Evolutionary conservation across 2,329 filamentous ascomycete genomes (phyloP).

Genomic region (Shiraia bambusicola): DNA sequence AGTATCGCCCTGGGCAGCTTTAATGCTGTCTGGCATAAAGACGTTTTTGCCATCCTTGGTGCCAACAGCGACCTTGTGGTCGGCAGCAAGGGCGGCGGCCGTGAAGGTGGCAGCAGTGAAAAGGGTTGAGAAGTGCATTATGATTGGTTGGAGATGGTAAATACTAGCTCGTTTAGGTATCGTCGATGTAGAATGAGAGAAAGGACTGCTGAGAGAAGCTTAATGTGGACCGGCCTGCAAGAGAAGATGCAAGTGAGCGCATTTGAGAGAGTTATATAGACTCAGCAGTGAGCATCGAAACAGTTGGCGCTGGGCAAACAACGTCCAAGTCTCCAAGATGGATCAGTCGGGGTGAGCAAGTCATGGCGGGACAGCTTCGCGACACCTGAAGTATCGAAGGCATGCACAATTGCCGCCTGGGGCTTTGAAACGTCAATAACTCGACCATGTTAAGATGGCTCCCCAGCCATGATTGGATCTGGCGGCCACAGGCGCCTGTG

Average conservation of each 20-base stretch:
- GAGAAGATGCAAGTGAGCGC: constrained; percentile 30
- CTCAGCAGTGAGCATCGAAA: constrained; percentile 27
- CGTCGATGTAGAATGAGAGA: constrained; percentile 20
- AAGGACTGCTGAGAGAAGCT: constrained; percentile 34
- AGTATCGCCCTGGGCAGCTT: constrained; percentile 40
- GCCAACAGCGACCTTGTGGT: constrained; percentile 38
- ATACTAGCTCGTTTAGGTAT: constrained; percentile 38
- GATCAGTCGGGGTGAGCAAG: constrained; percentile 26
- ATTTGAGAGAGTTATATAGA: constrained; percentile 42
- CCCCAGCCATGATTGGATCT: constrained; percentile 29
- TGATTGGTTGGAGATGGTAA: constrained; percentile 33
- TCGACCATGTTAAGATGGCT: constrained; percentile 16
- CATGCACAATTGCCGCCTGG: constrained; percentile 25
- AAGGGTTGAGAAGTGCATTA: constrained; percentile 44
- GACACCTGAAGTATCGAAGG: constrained; percentile 38
- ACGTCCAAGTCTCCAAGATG: constrained; percentile 17
- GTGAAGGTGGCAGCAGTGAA: constrained; percentile 35
- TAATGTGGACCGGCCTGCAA: constrained; percentile 42
- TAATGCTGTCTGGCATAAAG: constrained; percentile 40
- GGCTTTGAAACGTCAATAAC: constrained; percentile 12
- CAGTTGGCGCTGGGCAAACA: constrained; percentile 21
- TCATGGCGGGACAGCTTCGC: constrained; percentile 39
- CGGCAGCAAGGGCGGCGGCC: constrained; percentile 33
- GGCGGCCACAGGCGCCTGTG: constrained; percentile 18
- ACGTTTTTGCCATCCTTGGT: constrained; percentile 27